phyloP scores from a whole-genome alignment of 495 filamentous ascomycete genomes.

The Neurospora sp. region DNA sequence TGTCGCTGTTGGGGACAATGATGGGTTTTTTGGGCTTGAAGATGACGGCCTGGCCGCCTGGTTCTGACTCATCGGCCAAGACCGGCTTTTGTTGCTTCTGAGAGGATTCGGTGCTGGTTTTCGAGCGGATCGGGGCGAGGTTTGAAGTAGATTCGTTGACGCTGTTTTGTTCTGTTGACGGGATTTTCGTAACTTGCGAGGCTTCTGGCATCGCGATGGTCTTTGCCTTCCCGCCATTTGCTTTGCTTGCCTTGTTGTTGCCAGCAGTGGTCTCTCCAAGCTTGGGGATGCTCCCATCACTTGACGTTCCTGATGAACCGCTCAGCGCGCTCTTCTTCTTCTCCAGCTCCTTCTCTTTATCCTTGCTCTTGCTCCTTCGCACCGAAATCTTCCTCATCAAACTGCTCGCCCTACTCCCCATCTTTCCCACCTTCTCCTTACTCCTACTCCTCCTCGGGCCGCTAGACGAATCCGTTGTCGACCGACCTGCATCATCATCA shows the following conservation, averaged over 20 bases:
- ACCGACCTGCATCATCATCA: not conserved
- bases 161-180: not conserved
- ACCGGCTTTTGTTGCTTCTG: conserved; percentile 3
- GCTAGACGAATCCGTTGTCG: not conserved
- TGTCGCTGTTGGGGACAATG: conserved; percentile 65
- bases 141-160: not conserved
- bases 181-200: not conserved
- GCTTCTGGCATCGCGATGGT: conserved; percentile 16
- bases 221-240: conserved; percentile 11
- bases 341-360: conserved; percentile 3
- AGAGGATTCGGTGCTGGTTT: conserved; percentile 3
- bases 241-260: conserved; percentile 4
- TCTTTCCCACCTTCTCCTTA: conserved; percentile 12
- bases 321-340: not conserved
- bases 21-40: conserved; percentile 57
- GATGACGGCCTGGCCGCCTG: conserved; percentile 56
- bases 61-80: conserved; percentile 24
- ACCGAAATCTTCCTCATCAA: conserved; percentile 17
- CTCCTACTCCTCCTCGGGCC: conserved; percentile 2
- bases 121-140: conserved; percentile 10
- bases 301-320: not conserved
- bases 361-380: conserved; percentile 2
- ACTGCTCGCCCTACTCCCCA: conserved; percentile 5
- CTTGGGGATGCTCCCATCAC: not conserved
- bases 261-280: not conserved